Percentiles rank a stretch among this genome's conserved stretches.
Evolutionary conservation across 768 basidiomycete species (phyloP).

Genomic region (Imleria badia): DNA sequence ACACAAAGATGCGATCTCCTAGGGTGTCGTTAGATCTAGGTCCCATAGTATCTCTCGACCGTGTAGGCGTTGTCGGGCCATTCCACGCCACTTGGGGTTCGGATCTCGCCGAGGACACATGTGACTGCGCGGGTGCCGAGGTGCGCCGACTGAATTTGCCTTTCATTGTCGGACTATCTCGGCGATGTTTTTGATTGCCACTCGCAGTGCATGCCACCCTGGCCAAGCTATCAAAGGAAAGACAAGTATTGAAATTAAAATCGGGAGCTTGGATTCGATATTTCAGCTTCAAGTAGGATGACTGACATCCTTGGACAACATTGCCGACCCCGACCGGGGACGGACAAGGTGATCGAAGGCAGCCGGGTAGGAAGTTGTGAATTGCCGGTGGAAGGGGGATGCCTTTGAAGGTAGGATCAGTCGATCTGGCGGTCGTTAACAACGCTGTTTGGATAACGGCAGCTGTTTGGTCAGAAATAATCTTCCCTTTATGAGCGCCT

Average conservation of each 20-base stretch:
- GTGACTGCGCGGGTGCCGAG: background rate
- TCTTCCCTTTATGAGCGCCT: slow-evolving; percentile 15
- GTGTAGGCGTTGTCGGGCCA: no score
- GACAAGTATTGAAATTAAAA: background rate
- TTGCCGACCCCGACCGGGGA: background rate
- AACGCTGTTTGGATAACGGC: slow-evolving; percentile 19
- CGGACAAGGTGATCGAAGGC: no score
- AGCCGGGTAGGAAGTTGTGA: background rate
- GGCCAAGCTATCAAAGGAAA: background rate
- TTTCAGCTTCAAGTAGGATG: background rate
- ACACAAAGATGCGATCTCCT: no score
- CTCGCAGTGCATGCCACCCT: no score
- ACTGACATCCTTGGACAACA: background rate
- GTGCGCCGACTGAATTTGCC: background rate
- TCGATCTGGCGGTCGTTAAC: slow-evolving; percentile 2
- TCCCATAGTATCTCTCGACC: no score
- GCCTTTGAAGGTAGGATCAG: background rate
- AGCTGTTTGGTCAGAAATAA: slow-evolving; percentile 15
- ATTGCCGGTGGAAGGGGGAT: background rate
- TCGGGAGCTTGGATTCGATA: background rate
- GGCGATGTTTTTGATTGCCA: slow-evolving; percentile 1
- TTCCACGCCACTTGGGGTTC: background rate
- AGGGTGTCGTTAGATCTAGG: no score
- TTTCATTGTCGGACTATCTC: background rate
- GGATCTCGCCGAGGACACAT: background rate